Evolutionary conservation across 2,329 filamentous ascomycete genomes (phyloP).

Genomic region (Aspergillus eucalypticola): DNA sequence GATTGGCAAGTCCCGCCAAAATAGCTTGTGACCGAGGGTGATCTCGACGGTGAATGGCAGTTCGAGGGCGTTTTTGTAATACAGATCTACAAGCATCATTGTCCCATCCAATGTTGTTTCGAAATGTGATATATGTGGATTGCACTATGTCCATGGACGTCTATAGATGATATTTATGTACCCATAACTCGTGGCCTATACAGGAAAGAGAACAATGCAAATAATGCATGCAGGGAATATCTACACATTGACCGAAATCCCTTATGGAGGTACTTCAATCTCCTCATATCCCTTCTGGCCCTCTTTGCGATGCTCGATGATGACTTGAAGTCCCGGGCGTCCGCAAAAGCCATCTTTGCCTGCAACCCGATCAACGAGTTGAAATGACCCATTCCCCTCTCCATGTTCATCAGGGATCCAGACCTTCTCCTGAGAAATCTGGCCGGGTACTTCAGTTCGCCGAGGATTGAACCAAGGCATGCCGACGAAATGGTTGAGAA

Average conservation of each 20-base stretch:
- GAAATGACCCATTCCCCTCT: conserved; percentile 40
- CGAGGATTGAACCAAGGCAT: conserved; percentile 64
- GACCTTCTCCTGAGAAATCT: conserved; percentile 44
- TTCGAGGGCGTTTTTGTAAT: too few species aligned
- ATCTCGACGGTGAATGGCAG: too few species aligned
- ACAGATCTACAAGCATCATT: too few species aligned
- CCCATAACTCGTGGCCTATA: neutral
- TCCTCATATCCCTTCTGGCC: conserved; percentile 49
- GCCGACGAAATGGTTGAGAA: conserved; percentile 58
- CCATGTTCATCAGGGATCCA: conserved; percentile 39
- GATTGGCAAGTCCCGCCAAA: too few species aligned
- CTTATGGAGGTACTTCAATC: conserved; percentile 40
- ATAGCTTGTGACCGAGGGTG: too few species aligned
- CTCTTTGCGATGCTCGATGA: conserved; percentile 44
- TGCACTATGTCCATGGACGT: neutral
- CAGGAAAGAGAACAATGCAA: neutral
- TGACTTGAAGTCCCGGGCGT: conserved; percentile 44
- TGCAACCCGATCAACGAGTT: conserved; percentile 40
- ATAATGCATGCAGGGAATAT: neutral
- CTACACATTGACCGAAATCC: neutral
- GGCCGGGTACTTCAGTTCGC: conserved; percentile 59
- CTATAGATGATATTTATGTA: neutral
- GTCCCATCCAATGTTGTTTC: neutral
- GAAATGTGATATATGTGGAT: neutral
- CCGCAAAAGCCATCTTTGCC: conserved; percentile 50